Evolutionary conservation across 1,284 basidiomycete genomes (phyloP), one percentile per base, ranked within the genome.

Genomic region (Moesziomyces sp.): DNA sequence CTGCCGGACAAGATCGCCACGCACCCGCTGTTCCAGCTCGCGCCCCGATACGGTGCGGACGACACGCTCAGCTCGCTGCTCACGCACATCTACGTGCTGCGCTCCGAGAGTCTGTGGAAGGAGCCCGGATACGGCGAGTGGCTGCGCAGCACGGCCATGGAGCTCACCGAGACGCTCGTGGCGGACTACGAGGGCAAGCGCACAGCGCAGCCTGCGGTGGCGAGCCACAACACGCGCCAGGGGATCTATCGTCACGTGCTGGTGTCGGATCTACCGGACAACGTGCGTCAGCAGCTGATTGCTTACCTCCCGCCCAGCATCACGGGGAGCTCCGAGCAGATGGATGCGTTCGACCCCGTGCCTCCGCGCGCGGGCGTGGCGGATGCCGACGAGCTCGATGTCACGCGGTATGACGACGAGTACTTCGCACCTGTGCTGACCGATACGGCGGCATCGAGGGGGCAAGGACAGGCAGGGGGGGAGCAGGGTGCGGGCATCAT

Each of bases 191-290:
- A 51, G 5, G 50, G 40, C 21, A 57, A 54, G n/a, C 21, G 56
- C 9, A 57, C 52, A 5, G 19, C 40, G 0, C 44, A 57, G 24
- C 19, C 47, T 3, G 68, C 70, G 1, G 24, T 47, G 3, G 74
- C 75, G 11, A 58, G 70, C 48, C 52, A 61, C 21, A 58, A 48
- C n/a, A 79, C 68, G 10, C 49, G 58, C 4, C 59, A 70, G 46
- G 72, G 77, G 21, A 68, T 83, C 35, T 84, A 81, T 53, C 64
- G 82, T 1, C 82, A 84, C 45, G 63, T 83, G n/a, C 52, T 82
- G 18, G 82, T 81, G 3, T 79, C 81, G 1, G 82, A 84, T 35
- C 51, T 84, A 38, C 81, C 82, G 13, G 82, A 83, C 44, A 48
- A 69, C 0, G 45, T 74, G n/a, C 52, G 81, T 9, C 81, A 81